Percentiles rank a stretch among this genome's conserved stretches.
Conservation (phyloP, 2,329 filamentous ascomycete species). For the Scopulariopsis brevicaulis region DNA sequence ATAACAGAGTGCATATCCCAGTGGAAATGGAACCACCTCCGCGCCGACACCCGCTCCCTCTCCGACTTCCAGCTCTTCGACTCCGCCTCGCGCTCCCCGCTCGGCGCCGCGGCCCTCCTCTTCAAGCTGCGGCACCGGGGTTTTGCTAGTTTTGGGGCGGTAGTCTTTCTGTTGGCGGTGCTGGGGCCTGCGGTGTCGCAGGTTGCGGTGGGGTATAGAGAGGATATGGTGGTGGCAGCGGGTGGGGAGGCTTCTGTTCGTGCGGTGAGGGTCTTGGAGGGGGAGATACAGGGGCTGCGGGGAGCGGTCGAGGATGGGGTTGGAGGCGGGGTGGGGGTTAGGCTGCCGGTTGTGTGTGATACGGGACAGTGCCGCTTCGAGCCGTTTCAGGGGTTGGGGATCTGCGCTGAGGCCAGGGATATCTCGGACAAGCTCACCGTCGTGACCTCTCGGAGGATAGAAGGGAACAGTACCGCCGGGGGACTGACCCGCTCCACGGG, state of each 20-base stretch:
- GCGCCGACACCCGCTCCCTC: conserved; percentile 11
- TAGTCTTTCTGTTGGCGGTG: conserved; percentile 11
- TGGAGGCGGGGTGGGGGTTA: background rate
- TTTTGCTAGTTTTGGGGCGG: conserved; percentile 14
- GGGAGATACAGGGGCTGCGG: background rate
- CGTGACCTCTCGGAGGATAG: conserved; percentile 6
- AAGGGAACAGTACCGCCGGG: background rate
- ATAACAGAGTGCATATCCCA: conserved; percentile 16
- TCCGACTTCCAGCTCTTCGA: conserved; percentile 17
- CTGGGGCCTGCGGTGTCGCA: conserved; percentile 8
- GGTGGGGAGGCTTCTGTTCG: background rate
- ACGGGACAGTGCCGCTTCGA: conserved; percentile 10
- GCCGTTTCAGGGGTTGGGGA: conserved; percentile 12
- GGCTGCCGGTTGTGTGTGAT: conserved; percentile 1
- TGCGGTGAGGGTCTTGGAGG: background rate
- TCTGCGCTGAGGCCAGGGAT: conserved; percentile 13
- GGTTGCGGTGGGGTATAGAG: conserved; percentile 4
- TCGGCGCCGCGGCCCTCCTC: conserved; percentile 11
- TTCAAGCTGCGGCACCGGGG: conserved; percentile 10
- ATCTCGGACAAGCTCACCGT: conserved; percentile 11
- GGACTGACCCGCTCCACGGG: background rate
- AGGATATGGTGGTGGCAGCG: background rate
- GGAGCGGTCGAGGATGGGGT: background rate
- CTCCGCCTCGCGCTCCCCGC: conserved; percentile 12
- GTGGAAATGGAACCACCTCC: conserved; percentile 21